Conservation (phyloP, 139 green algal species). For the Chlamydomonas sp. region DNA sequence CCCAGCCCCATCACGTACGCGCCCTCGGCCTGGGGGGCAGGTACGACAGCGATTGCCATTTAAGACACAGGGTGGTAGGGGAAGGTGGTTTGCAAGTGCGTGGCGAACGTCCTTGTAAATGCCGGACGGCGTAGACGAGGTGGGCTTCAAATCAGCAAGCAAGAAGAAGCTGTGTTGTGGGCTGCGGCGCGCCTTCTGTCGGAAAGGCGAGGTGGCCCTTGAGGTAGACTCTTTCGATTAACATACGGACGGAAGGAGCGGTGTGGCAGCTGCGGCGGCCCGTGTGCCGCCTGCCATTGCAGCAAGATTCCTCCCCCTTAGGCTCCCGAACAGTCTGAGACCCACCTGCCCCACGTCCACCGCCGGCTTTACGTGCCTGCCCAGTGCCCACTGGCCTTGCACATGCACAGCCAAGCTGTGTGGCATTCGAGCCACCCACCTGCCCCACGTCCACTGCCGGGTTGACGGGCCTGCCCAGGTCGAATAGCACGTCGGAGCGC, state of each 20-base stretch:
- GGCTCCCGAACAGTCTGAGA: neutral
- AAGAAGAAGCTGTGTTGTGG: no score
- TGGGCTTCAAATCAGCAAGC: no score
- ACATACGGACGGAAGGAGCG: no score
- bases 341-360: conserved; percentile 50
- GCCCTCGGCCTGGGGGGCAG: conserved; percentile 36
- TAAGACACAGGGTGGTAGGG: neutral
- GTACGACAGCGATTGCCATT: neutral
- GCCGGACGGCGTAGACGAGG: no score
- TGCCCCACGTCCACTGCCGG: conserved; percentile 68
- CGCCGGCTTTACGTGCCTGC: no score
- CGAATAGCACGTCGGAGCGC: conserved; percentile 65
- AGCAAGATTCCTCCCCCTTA: no score
- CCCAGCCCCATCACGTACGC: conserved; percentile 51
- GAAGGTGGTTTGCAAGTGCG: neutral
- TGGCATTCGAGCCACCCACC: neutral
- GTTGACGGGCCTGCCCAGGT: conserved; percentile 64
- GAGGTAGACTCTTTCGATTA: no score
- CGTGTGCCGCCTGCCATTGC: no score
- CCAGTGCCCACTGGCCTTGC: neutral
- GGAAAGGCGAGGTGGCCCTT: no score
- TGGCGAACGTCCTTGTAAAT: neutral
- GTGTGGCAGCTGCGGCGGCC: no score
- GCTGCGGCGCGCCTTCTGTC: no score
- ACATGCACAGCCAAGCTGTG: neutral